A percentile compares a stretch with the other conserved stretches of the same genome.
phyloP scores from a whole-genome alignment of 164 flowering plant genomes.

The Amborella trichopoda region DNA sequence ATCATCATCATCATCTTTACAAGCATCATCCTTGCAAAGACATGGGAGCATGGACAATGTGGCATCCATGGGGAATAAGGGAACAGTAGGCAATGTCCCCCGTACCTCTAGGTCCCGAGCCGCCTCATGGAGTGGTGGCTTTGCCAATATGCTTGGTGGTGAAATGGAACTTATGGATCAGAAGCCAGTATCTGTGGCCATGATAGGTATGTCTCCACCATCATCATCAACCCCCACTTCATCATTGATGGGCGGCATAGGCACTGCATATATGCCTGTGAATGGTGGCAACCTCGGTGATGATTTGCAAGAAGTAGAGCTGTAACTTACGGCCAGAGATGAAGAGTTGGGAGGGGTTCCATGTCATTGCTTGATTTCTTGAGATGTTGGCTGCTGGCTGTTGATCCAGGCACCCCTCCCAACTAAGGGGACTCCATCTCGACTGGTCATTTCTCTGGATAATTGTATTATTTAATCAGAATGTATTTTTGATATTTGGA shows the following conservation, averaged over 20 bases:
- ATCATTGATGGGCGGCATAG: slow-evolving; percentile 9
- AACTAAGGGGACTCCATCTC: too few species aligned
- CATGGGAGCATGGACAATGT: slow-evolving; percentile 67
- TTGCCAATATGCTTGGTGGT: slow-evolving; percentile 16
- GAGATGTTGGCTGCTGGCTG: too few species aligned
- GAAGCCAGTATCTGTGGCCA: slow-evolving; percentile 32
- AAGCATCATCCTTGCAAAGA: slow-evolving; percentile 34
- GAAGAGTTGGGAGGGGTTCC: too few species aligned
- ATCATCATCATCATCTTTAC: slow-evolving; percentile 8
- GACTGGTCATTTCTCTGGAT: too few species aligned
- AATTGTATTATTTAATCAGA: too few species aligned
- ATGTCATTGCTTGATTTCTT: too few species aligned
- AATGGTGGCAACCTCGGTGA: slow-evolving; percentile 19
- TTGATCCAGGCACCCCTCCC: too few species aligned
- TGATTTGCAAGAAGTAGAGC: slow-evolving; percentile 15
- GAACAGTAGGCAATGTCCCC: slow-evolving; percentile 3
- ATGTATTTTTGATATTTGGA: too few species aligned
- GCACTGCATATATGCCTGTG: slow-evolving; percentile 4
- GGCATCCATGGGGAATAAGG: slow-evolving; percentile 8
- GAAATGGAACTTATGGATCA: slow-evolving; percentile 15
- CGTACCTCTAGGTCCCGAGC: slow-evolving; percentile 41
- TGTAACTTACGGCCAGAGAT: too few species aligned
- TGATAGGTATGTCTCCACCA: slow-evolving; percentile 27
- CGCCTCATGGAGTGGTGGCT: slow-evolving; percentile 77
- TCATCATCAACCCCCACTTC: slow-evolving; percentile 27